These are phyloP conservation scores for Chaetomium cochliodes DNA, from an alignment of 495 filamentous ascomycete species.

Conservation along the genomic window DNA sequence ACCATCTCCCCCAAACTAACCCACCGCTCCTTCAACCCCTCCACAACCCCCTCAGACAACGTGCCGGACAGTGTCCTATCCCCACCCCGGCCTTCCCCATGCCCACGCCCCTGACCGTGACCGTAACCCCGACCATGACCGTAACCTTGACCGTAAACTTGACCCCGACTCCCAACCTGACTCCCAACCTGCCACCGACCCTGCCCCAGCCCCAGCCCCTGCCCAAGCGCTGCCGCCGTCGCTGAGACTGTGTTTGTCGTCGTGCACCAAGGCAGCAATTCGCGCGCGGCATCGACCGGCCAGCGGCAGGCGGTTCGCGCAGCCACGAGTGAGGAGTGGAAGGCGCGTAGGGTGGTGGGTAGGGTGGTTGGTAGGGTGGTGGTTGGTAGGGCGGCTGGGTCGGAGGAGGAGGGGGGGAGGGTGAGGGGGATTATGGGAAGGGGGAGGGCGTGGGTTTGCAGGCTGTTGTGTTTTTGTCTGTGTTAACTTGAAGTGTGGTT, in stretches of 20 bases:
- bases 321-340: slow-evolving; percentile 29
- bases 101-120: too few relatives aligned
- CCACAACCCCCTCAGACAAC: not conserved
- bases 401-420: slow-evolving; percentile 12
- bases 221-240: too few relatives aligned
- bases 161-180: too few relatives aligned
- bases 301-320: slow-evolving; percentile 1
- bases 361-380: slow-evolving; percentile 30
- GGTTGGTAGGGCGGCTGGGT: slow-evolving; percentile 28
- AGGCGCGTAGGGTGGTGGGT: slow-evolving; percentile 31
- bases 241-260: slow-evolving; percentile 10
- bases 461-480: not conserved
- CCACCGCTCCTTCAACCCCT: not conserved
- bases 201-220: too few relatives aligned
- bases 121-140: too few relatives aligned
- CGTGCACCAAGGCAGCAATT: slow-evolving; percentile 51
- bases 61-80: not conserved
- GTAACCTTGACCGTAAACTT: too few relatives aligned
- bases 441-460: not conserved
- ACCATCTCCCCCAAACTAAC: slow-evolving; percentile 46
- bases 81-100: too few relatives aligned
- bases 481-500: too few relatives aligned
- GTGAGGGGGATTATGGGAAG: slow-evolving; percentile 40
- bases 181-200: too few relatives aligned
- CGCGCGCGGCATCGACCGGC: slow-evolving; percentile 25